Evolutionary conservation across 352 stramenopile species (phyloP), one percentile per base, ranked within the genome.

Genomic region (Thraustotheca clavata): DNA sequence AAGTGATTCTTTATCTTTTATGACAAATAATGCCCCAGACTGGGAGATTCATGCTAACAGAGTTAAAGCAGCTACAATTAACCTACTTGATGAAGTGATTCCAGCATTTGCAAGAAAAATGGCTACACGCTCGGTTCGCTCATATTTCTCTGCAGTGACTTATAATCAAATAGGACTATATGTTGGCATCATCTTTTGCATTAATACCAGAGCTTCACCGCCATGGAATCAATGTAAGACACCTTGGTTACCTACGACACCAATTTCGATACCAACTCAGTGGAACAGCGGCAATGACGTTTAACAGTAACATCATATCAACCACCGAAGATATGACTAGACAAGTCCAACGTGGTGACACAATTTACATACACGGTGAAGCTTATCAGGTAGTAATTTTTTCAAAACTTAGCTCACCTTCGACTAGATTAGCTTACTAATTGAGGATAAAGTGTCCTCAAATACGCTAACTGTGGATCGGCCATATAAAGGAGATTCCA

Each of bases 151-250:
- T 68, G 29, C 14, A 29, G 29, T 16, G 18, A 9, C 3, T 39
- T 18, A 26, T 31, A 46, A 6, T 49, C 24, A 24, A 11, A 20
- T 49, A 65, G 57, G 29, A 55, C 3, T 65, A 65, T 16, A 32
- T 65, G 12, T 41, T 31, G 36, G 46, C 57, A 20, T 20, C 57
- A 4, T 7, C 6, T 8, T 65, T 65, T 55, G 33, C 31, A 40
- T 41, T 97, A 12, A 80, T 80, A 0, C 68, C 74, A 9, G 88
- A 97, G 55, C 76, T 97, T 73, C 89, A 97, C 62, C 70, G 81
- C 27, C 79, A 94, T 18, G 91, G 91, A 0, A 95, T 97, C 54
- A 96, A 95, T 54, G 63, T 97, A 57, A 83, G 91, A 0, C 89
- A 97, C 49, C 70, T 97, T 24, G 89, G 89, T 3, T 57, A 95